Evolutionary conservation across 495 filamentous ascomycete genomes (phyloP).

Genomic region (Penicillium nucicola): DNA sequence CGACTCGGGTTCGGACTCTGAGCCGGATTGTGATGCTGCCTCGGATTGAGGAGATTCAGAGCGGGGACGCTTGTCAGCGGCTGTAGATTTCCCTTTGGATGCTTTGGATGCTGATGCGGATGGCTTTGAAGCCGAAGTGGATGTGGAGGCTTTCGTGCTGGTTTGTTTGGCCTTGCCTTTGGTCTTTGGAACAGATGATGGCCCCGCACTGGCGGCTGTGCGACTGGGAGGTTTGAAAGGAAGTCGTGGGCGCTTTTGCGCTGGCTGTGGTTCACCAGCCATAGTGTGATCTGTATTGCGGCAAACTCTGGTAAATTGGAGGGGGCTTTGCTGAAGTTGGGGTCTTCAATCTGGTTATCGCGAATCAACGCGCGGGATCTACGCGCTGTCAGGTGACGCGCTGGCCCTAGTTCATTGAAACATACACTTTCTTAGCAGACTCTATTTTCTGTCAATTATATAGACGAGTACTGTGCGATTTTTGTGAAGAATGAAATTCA

Average conservation of each 20-base stretch:
- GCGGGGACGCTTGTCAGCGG: conserved; percentile 10
- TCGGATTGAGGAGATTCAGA: conserved; percentile 10
- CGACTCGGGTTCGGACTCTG: conserved; percentile 22
- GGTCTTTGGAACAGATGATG: conserved; percentile 23
- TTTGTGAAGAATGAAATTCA: too few species aligned
- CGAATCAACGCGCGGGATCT: conserved; percentile 7
- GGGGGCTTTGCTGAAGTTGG: background rate
- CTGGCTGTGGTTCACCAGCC: conserved; percentile 33
- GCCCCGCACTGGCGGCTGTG: conserved; percentile 18
- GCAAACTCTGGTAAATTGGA: background rate
- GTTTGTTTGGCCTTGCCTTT: conserved; percentile 22
- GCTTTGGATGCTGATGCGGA: conserved; percentile 14
- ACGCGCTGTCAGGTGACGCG: conserved; percentile 39
- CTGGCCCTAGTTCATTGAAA: background rate
- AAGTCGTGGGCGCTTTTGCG: conserved; percentile 41
- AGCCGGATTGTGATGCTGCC: conserved; percentile 16
- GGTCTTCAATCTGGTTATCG: background rate
- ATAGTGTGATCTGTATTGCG: conserved; percentile 18
- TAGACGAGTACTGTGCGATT: too few species aligned
- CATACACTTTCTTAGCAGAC: background rate
- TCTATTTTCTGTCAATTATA: background rate
- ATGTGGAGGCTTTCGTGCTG: conserved; percentile 17
- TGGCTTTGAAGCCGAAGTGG: conserved; percentile 6
- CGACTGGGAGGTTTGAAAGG: conserved; percentile 52
- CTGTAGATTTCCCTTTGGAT: conserved; percentile 10